Conservation (phyloP, 2,329 filamentous ascomycete genomes). For the Trichoderma brevicompactum region DNA sequence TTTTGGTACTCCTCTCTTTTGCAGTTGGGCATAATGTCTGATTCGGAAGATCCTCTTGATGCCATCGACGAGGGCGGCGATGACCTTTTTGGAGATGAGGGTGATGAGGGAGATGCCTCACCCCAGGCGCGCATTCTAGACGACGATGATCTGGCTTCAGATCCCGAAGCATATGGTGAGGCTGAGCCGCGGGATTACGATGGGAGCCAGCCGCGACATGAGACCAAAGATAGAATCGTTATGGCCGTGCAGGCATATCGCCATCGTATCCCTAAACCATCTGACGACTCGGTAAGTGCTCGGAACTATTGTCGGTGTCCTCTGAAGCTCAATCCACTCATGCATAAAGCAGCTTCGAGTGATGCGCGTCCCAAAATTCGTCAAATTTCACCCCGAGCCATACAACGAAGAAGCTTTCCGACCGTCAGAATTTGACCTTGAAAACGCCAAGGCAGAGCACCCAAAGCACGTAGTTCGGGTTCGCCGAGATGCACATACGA, state of each 20-base stretch:
- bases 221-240: constrained; percentile 60
- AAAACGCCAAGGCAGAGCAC: constrained; percentile 58
- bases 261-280: constrained; percentile 71
- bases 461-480: constrained; percentile 71
- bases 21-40: constrained; percentile 51
- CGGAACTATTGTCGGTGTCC: neutral
- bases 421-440: constrained; percentile 59
- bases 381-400: constrained; percentile 69
- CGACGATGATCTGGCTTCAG: constrained; percentile 62
- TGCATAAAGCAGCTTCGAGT: constrained; percentile 61
- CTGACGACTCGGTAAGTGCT: constrained; percentile 67
- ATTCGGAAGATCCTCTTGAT: constrained; percentile 59
- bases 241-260: constrained; percentile 68
- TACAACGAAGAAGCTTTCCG: constrained; percentile 71
- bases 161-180: constrained; percentile 52
- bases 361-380: constrained; percentile 72
- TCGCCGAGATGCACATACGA: constrained; percentile 67
- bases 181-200: constrained; percentile 50
- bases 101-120: constrained; percentile 60
- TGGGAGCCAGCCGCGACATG: constrained; percentile 50
- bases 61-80: constrained; percentile 60
- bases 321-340: neutral
- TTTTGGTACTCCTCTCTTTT: neutral
- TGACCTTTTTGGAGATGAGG: constrained; percentile 66
- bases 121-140: constrained; percentile 66